Conservation (phyloP, 192 early-diverging fungal genomes). For the Geranomyces variabilis region DNA sequence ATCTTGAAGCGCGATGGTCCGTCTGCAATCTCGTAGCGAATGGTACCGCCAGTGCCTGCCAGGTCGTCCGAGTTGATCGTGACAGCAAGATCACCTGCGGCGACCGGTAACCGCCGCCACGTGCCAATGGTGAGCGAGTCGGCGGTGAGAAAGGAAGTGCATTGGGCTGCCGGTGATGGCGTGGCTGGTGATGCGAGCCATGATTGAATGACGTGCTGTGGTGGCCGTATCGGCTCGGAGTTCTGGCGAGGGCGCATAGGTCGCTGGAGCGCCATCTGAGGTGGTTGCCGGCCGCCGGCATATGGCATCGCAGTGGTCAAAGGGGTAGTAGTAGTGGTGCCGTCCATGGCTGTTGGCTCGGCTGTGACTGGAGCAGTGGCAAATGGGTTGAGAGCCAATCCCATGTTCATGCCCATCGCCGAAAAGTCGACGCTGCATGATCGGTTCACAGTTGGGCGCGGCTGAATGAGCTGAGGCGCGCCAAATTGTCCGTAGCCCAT, state of each 20-base stretch:
- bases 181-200: neutral
- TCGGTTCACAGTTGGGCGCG: neutral
- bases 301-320: neutral
- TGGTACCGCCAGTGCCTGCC: neutral
- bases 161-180: neutral
- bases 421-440: slow-evolving; percentile 28
- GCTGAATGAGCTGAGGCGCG: neutral
- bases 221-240: neutral
- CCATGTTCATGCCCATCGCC: slow-evolving; percentile 7
- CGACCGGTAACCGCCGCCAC: slow-evolving; percentile 37
- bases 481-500: slow-evolving; percentile 6
- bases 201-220: neutral
- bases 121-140: slow-evolving; percentile 40
- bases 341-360: too few relatives aligned
- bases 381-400: neutral
- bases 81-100: slow-evolving; percentile 29
- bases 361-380: neutral
- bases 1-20: slow-evolving; percentile 34
- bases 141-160: slow-evolving; percentile 5
- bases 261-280: neutral
- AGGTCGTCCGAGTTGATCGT: neutral
- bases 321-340: neutral
- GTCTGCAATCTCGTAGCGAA: slow-evolving; percentile 36
- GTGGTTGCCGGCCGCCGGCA: neutral
- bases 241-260: neutral